Percentiles rank a stretch among this genome's conserved stretches.
Conservation (phyloP, 768 basidiomycete genomes). For the Lanmaoa rubissima region DNA sequence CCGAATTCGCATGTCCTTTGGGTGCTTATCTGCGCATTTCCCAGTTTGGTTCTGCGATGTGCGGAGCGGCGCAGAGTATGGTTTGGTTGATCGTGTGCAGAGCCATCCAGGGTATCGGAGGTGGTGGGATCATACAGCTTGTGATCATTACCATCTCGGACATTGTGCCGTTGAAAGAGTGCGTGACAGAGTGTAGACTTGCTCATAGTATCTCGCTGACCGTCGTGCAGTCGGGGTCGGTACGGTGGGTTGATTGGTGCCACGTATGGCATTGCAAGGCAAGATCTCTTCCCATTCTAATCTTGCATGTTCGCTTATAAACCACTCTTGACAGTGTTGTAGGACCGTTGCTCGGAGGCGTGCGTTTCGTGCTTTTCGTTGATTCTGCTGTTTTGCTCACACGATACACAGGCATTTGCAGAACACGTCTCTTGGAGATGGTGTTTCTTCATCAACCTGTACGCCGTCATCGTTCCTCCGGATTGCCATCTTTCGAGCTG, state of each 20-base stretch:
- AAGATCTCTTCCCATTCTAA: not conserved
- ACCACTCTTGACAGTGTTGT: constrained; percentile 44
- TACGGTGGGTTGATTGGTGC: constrained; percentile 73
- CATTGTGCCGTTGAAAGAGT: constrained; percentile 80
- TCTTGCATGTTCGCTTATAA: not conserved
- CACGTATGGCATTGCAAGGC: constrained; percentile 72
- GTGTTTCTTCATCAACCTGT: constrained; percentile 82
- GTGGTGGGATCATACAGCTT: constrained; percentile 75
- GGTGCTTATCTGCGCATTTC: not conserved
- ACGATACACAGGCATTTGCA: constrained; percentile 48
- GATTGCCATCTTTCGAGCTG: not conserved
- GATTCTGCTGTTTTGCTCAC: not conserved
- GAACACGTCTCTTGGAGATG: constrained; percentile 81
- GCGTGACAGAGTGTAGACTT: constrained; percentile 21
- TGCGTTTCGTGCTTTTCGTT: constrained; percentile 34
- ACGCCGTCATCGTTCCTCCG: constrained; percentile 15
- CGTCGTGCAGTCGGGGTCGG: constrained; percentile 60
- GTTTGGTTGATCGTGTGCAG: constrained; percentile 73
- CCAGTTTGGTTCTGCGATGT: constrained; percentile 76
- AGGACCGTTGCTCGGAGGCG: constrained; percentile 81
- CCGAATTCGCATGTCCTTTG: not conserved
- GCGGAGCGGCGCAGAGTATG: constrained; percentile 79
- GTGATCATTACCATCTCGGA: constrained; percentile 80
- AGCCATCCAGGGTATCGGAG: constrained; percentile 82
- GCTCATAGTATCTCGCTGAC: constrained; percentile 15